Evolutionary conservation across 768 basidiomycete genomes (phyloP).

Genomic region (Stropharia rugosoannulata): DNA sequence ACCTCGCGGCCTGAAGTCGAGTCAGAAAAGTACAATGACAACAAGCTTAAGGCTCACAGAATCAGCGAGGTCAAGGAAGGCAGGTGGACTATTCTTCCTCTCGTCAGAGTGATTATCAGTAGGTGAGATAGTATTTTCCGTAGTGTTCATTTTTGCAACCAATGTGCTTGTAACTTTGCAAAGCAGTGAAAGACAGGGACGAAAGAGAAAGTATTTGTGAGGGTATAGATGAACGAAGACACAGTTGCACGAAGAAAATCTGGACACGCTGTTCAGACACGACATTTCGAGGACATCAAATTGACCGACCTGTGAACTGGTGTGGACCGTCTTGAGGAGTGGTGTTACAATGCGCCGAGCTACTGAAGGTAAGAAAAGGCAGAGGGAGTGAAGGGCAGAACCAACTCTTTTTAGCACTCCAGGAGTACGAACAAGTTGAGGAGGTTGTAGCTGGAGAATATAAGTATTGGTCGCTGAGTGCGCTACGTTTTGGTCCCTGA

Average conservation of each 20-base stretch:
- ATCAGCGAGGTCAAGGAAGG: conserved; percentile 92
- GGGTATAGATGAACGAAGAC: conserved; percentile 51
- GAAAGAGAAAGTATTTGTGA: conserved; percentile 45
- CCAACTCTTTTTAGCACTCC: conserved; percentile 51
- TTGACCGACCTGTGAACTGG: conserved; percentile 64
- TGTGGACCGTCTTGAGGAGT: conserved; percentile 73
- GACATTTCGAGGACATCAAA: conserved; percentile 22
- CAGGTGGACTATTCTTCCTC: conserved; percentile 85
- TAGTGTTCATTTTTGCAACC: conserved; percentile 64
- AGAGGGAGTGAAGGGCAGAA: conserved; percentile 17
- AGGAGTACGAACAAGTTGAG: conserved; percentile 27
- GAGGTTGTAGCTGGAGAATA: conserved; percentile 37
- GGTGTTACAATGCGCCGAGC: conserved; percentile 77
- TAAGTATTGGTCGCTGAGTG: conserved; percentile 42
- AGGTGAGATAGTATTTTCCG: conserved; percentile 71
- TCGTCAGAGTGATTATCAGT: conserved; percentile 75
- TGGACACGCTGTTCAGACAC: conserved; percentile 31
- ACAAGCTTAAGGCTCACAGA: conserved; percentile 56
- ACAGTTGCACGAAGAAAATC: conserved; percentile 69
- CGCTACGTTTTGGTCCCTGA: conserved; percentile 46
- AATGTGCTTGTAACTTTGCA: conserved; percentile 45
- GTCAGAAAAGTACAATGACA: conserved; percentile 15
- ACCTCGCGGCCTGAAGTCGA: conserved; percentile 65
- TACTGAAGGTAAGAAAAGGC: conserved; percentile 18
- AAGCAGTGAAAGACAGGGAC: conserved; percentile 56